phyloP scores from a whole-genome alignment of 2,329 filamentous ascomycete genomes.

The Tolypocladium ovalisporum region DNA sequence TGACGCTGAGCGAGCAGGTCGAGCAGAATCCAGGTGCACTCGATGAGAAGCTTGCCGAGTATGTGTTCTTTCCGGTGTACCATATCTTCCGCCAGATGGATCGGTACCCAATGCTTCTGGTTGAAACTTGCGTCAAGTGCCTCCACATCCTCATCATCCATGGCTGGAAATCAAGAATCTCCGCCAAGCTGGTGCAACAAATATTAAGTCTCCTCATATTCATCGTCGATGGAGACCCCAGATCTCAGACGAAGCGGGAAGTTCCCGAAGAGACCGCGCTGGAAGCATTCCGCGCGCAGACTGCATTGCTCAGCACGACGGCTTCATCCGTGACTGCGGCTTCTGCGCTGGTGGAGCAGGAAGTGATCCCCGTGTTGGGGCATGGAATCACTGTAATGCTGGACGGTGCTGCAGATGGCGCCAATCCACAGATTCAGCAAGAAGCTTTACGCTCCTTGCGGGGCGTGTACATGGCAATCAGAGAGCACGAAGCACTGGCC shows the following conservation, averaged over 20 bases:
- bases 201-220: slow-evolving; percentile 77
- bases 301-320: slow-evolving; percentile 51
- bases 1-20: slow-evolving; percentile 33
- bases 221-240: slow-evolving; percentile 63
- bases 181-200: slow-evolving; percentile 66
- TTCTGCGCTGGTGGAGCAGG: slow-evolving; percentile 38
- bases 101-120: slow-evolving; percentile 55
- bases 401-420: slow-evolving; percentile 56
- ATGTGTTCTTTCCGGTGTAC: slow-evolving; percentile 86
- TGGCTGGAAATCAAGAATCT: slow-evolving; percentile 68
- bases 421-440: slow-evolving; percentile 57
- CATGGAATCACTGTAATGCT: slow-evolving; percentile 74
- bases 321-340: slow-evolving; percentile 37
- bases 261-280: slow-evolving; percentile 64
- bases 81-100: slow-evolving; percentile 73
- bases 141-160: slow-evolving; percentile 61
- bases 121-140: slow-evolving; percentile 70
- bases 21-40: slow-evolving; percentile 38
- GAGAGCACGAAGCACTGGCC: slow-evolving; percentile 63
- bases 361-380: slow-evolving; percentile 66
- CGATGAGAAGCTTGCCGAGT: slow-evolving; percentile 80
- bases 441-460: slow-evolving; percentile 57
- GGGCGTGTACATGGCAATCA: slow-evolving; percentile 51
- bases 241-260: slow-evolving; percentile 28
- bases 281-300: slow-evolving; percentile 60